Base-by-base conservation (phyloP, 2,329 filamentous ascomycete genomes). In the Karstenula rhodostoma region DNA sequence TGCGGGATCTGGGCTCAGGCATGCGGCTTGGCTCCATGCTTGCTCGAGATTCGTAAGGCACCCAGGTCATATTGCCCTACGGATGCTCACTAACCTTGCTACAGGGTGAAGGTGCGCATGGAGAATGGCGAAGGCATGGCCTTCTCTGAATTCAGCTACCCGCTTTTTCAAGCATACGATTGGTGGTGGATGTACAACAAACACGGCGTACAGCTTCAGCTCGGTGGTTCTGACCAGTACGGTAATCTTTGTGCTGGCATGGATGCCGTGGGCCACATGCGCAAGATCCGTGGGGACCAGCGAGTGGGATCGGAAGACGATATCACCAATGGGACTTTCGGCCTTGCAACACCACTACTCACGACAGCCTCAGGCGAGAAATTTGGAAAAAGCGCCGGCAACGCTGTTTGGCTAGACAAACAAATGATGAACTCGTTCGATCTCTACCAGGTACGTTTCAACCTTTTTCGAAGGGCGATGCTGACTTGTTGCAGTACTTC, bases 151-250 rank as follows among this genome's bases (percentile, higher is more conserved):
- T 97, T 99, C 77, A 86, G 89, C 44, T 99, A 99, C 73, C 95
- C 96, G 1, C 80, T 99, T 17, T 87, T 98, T 70, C 95, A 99
- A 76, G 93, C 90, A 23, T 98, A 94, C 90, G 95, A 99, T 77
- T 99, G 94, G 87, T 98, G 92, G 92, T 85, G 91, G 68, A 85
- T 98, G 80, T 96, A 91, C 78, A 84, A 86, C 49, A 83, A 84
- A 25, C 85, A 84, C 54, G 84, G 85, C 50, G 84, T 93, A 10
- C 90, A 94, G 73, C 86, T 98, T 75, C 93, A 99, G 79, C 92
- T 99, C 55, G 95, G 95, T 59, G 95, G 95, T 42, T 93, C 93
- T 7, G 95, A 99, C 75, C 95, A 99, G 80, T 98, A 90, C 75
- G 95, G 95, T 64, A 99, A 99, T 79, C 98, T 99, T 66, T 86